These are phyloP conservation scores for Nannochloropsis oceanica DNA, from an alignment of 108 stramenopile species.

Conservation along the genomic window DNA sequence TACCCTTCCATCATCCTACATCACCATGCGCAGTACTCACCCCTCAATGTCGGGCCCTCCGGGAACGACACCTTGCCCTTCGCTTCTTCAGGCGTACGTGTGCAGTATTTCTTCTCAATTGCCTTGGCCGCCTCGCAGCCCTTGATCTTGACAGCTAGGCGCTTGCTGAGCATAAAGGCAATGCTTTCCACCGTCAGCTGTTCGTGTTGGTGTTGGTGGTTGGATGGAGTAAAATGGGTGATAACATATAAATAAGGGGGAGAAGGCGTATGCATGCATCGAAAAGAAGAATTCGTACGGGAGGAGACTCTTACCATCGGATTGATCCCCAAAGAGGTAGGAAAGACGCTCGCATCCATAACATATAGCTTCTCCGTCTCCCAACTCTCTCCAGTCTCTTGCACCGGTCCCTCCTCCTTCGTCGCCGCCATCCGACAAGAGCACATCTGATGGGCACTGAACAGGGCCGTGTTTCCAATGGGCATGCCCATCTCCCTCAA, in stretches of 20 bases:
- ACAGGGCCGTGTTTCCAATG: constrained; percentile 15
- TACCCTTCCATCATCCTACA: not conserved
- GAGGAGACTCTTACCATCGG: constrained; percentile 42
- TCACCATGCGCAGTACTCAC: not conserved
- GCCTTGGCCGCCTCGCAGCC: not conserved
- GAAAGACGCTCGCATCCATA: constrained; percentile 45
- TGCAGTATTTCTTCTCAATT: not conserved
- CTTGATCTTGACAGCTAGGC: not conserved
- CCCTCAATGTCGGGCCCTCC: not conserved
- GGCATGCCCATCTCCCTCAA: not conserved
- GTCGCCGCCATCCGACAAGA: constrained; percentile 41
- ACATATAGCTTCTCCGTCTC: constrained; percentile 47
- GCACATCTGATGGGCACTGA: constrained; percentile 49
- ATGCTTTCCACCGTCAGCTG: not conserved
- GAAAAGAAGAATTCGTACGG: not conserved
- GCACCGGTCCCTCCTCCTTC: constrained; percentile 30
- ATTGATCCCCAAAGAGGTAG: constrained; percentile 46
- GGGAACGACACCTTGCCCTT: not conserved
- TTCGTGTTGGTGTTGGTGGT: not conserved
- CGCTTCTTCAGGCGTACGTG: not conserved
- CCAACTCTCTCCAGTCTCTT: constrained; percentile 43
- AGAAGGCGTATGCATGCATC: no score
- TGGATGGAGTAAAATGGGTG: no score
- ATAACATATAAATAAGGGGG: not conserved
- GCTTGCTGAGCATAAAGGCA: not conserved